Percentiles rank a stretch among this genome's conserved stretches.
Conservation (phyloP, 768 basidiomycete genomes). For the Punctularia strigosozonata region DNA sequence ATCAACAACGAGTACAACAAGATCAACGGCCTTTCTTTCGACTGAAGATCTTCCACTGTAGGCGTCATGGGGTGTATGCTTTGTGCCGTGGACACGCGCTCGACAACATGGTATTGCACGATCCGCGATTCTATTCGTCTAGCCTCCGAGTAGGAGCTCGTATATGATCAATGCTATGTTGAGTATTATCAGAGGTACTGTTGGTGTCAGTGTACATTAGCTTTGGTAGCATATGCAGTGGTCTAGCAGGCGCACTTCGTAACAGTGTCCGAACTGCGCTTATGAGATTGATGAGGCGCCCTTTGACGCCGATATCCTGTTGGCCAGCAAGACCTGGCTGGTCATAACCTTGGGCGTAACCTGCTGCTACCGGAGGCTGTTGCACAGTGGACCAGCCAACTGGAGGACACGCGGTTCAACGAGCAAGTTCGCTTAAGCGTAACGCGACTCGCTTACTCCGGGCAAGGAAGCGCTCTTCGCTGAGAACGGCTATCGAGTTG, state of each 20-base stretch:
- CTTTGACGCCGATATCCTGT: constrained; percentile 64
- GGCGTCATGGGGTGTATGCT: too few relatives aligned
- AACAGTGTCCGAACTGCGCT: constrained; percentile 92
- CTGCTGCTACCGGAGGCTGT: constrained; percentile 40
- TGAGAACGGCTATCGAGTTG: constrained; percentile 91
- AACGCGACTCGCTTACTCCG: constrained; percentile 54
- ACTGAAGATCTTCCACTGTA: too few relatives aligned
- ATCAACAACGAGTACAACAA: constrained; percentile 64
- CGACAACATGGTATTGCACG: constrained; percentile 1
- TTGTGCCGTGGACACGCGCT: constrained; percentile 10
- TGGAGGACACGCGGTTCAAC: too few relatives aligned
- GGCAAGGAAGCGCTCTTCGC: constrained; percentile 92
- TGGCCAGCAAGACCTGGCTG: constrained; percentile 44
- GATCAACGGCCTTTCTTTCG: constrained; percentile 31
- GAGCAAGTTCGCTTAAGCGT: too few relatives aligned
- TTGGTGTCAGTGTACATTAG: constrained; percentile 6
- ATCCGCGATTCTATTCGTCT: constrained; percentile 8
- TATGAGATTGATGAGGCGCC: constrained; percentile 83
- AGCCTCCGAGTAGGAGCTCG: constrained; percentile 61
- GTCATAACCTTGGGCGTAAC: constrained; percentile 59
- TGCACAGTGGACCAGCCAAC: constrained; percentile 83
- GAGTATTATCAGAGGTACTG: constrained; percentile 85
- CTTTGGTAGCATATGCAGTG: constrained; percentile 3
- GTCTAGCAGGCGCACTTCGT: constrained; percentile 64
- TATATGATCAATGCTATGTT: constrained; percentile 85